Evolutionary conservation across 768 basidiomycete species (phyloP), one percentile per base, ranked within the genome.

Genomic region (Mycena crocata): DNA sequence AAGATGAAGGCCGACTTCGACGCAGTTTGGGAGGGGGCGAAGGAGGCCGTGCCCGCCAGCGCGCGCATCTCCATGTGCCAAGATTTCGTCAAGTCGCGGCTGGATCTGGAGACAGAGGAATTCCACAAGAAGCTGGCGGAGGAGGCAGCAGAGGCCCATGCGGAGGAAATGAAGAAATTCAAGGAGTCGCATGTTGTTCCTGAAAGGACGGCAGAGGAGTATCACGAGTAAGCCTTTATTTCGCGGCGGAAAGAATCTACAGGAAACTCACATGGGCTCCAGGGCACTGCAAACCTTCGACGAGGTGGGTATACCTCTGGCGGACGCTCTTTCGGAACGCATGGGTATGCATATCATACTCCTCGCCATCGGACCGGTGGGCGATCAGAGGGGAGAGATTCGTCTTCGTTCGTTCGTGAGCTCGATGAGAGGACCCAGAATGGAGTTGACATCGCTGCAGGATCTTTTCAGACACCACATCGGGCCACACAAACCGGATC

Each of bases 1-100:
- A 50, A 44, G 46, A 28, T 69, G 15, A 69, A 66, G 54, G 17
- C 9, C 1, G 46, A 28, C 1, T 69, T 69, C 23, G 64, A 69
- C 44, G 37, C 15, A n/a, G 10, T 57, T n/a, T 69, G 68, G 64
- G 35, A 54, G 10, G 40, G n/a, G 5, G 48, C 40, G 2, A 64
- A 44, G 40, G 17, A 32, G 31, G 35, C 40, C 2, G 1, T 69
- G 23, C 23, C 28, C 5, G 1, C 51, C 1, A 23, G 21, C 8
- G 8, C 14, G 15, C 57, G 55, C 19, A 40, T 66, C 26, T 49
- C 57, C 0, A 34, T 62, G 35, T 57, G 61, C 17, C 48, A 56
- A 32, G 55, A 39, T 5, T 51, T 57, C 28, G 60, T 66, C 35
- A 37, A 24, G 19, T n/a, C 1, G 3, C 19, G 21, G 7, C 66